Base-by-base conservation (phyloP, 306 rosid species). In the Begonia loranthoides region DNA sequence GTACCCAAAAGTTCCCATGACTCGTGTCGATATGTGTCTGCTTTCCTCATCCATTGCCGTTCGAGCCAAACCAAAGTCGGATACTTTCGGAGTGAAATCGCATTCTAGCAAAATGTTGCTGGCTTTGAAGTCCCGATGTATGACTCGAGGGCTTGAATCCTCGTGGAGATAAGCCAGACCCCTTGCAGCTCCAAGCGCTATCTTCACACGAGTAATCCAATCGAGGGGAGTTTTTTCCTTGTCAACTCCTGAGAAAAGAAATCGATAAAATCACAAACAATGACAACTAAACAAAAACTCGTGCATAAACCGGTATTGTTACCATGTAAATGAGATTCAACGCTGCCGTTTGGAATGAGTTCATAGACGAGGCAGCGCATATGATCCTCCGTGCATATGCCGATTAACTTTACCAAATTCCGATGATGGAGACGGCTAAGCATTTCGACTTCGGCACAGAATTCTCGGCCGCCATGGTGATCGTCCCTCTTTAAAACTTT, bases 1-100 rank as follows among this genome's bases (percentile, higher is more conserved):
- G 36, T 76, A 90, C 99, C 99, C 99, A 1, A 90, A 90, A 60
- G 99, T 90, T 73, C 99, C 99, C 99, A 90, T 90, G 64, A 90
- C 99, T 10, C 92, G 88, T 28, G 99, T 90, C 3, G 95, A 86
- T 72, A 90, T 80, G 62, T 90, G 95, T 49, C 73, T 71, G 68
- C 67, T 90, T 39, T 68, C 85, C 67, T 76, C 99, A 54, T 90
- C 95, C 63, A 82, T 45, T 17, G 99, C 99, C 9, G 81, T 61
- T 66, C 99, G 79, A 58, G 99, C 99, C 74, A 86, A 81, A 52
- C 99, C 99, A 59, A 90, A 90, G 76, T 90, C 99, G 0, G 99
- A 86, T 43, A 90, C 99, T 69, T 90, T 90, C 9, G 99, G 95
- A 8, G 82, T 90, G 63, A 82, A 90, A 76, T 90, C 95, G 63